These are phyloP conservation scores for Suhomyces maxii DNA, from an alignment of 1,139 yeast species.

Conservation along the genomic window DNA sequence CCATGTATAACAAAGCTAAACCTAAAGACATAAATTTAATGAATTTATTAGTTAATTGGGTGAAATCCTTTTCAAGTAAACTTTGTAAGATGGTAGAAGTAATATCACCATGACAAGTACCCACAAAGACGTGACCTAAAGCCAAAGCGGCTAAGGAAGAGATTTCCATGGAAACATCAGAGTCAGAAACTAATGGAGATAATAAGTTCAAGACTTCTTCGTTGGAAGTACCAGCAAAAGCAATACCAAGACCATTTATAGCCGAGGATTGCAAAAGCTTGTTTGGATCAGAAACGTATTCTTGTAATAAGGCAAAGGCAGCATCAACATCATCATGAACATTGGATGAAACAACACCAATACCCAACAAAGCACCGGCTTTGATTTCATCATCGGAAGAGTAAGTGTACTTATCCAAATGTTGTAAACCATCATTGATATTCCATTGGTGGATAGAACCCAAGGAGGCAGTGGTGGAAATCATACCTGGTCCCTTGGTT, in stretches of 20 bases:
- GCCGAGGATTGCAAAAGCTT: constrained; percentile 73
- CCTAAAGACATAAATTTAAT: constrained; percentile 90
- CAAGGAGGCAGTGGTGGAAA: constrained; percentile 90
- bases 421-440: constrained; percentile 83
- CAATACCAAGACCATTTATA: constrained; percentile 87
- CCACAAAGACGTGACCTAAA: constrained; percentile 91
- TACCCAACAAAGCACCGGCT: constrained; percentile 96
- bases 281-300: constrained; percentile 58
- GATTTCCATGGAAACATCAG: constrained; percentile 71
- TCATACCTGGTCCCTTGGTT: constrained; percentile 90
- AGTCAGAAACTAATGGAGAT: constrained; percentile 84
- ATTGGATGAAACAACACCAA: constrained; percentile 91
- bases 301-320: constrained; percentile 81
- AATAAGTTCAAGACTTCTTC: constrained; percentile 78
- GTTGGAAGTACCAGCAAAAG: constrained; percentile 92
- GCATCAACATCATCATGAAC: constrained; percentile 97
- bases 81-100: constrained; percentile 90
- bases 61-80: constrained; percentile 76
- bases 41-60: constrained; percentile 82
- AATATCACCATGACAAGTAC: constrained; percentile 93
- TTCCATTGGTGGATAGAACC: constrained; percentile 95
- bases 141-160: constrained; percentile 88
- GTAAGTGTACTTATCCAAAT: constrained; percentile 83
- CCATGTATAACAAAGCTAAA: constrained; percentile 87
- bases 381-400: constrained; percentile 84